Percentiles rank a stretch among this genome's conserved stretches.
Conservation (phyloP, 306 rosid species). For the Dicorynia guianensis region DNA sequence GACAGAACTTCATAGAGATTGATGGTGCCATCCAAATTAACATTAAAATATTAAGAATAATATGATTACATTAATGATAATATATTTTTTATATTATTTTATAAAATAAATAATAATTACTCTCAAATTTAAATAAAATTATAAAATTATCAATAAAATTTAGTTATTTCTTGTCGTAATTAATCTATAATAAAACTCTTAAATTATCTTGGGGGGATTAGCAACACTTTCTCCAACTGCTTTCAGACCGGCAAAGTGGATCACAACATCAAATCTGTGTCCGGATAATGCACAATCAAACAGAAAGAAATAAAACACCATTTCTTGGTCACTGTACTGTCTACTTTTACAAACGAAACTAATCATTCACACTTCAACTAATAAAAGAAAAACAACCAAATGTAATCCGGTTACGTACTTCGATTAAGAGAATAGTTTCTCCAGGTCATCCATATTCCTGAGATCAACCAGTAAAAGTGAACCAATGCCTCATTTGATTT, state of each 20-base stretch:
- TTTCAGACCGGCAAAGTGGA: slow-evolving; percentile 91
- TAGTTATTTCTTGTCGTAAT: no score
- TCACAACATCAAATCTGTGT: slow-evolving; percentile 85
- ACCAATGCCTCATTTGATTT: background rate
- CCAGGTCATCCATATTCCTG: slow-evolving; percentile 77
- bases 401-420: slow-evolving; percentile 40
- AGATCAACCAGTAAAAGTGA: slow-evolving; percentile 71
- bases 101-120: no score
- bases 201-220: slow-evolving; percentile 64
- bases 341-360: background rate
- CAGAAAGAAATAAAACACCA: background rate
- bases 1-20: slow-evolving; percentile 87
- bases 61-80: no score
- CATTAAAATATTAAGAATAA: slow-evolving; percentile 76
- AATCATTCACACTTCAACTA: background rate
- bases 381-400: background rate
- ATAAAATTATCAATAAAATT: no score
- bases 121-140: no score
- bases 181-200: no score
- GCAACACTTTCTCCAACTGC: slow-evolving; percentile 92
- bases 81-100: no score
- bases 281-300: slow-evolving; percentile 18
- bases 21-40: slow-evolving; percentile 80
- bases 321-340: no score
- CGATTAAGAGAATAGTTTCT: slow-evolving; percentile 68